Percentiles rank a stretch among this genome's conserved stretches.
phyloP scores from a whole-genome alignment of 352 stramenopile species.

The Phytophthora colocasiae region DNA sequence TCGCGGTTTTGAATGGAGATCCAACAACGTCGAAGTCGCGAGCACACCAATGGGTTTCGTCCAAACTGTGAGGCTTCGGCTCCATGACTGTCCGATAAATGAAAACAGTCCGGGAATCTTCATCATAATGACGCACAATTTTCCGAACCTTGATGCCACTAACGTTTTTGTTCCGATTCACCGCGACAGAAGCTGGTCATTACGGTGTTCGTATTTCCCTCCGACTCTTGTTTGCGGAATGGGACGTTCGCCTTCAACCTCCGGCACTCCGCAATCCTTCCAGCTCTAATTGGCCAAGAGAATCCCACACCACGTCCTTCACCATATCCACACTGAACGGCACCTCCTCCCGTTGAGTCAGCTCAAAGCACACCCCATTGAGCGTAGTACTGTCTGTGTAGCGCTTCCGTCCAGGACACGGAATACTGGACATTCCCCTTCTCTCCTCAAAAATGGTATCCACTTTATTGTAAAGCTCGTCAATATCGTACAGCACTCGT shows the following conservation, averaged over 20 bases:
- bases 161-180: too few relatives aligned
- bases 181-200: background rate
- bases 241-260: background rate
- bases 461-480: background rate
- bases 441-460: background rate
- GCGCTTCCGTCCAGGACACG: slow-evolving; percentile 2
- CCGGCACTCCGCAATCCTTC: background rate
- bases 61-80: background rate
- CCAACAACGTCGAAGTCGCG: slow-evolving; percentile 11
- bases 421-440: background rate
- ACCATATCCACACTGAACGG: background rate
- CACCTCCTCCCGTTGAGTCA: background rate
- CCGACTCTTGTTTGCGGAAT: background rate
- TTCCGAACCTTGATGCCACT: slow-evolving; percentile 1
- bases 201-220: background rate
- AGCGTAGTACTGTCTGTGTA: background rate
- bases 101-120: slow-evolving; percentile 8
- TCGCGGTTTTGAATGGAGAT: background rate
- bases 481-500: background rate
- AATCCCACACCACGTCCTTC: slow-evolving; percentile 1
- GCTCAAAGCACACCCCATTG: slow-evolving; percentile 8
- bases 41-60: background rate
- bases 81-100: slow-evolving; percentile 5
- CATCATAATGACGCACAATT: slow-evolving; percentile 10
- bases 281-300: slow-evolving; percentile 1